A percentile compares a stretch with the other conserved stretches of the same genome.
phyloP scores from a whole-genome alignment of 2,329 filamentous ascomycete species.

The Colletotrichum limetticola region DNA sequence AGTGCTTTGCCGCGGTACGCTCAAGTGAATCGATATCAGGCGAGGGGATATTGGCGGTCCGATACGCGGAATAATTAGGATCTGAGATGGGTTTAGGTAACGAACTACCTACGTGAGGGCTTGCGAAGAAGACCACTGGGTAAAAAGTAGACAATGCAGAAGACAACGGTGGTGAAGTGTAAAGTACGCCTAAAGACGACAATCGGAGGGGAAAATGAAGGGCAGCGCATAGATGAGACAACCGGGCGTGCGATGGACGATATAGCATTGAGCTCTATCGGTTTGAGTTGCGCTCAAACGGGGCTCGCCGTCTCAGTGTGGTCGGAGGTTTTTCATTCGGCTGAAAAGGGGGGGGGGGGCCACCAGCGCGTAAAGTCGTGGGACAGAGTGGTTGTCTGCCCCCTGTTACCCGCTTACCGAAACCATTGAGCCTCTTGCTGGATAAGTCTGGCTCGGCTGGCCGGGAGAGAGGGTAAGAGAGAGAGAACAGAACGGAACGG shows the following conservation, averaged over 20 bases:
- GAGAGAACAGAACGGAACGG: neutral
- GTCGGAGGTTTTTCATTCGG: conserved; percentile 30
- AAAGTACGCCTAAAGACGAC: neutral
- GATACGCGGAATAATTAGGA: no score
- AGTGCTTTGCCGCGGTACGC: neutral
- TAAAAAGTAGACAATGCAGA: no score
- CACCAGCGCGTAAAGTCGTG: no score
- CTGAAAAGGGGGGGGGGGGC: neutral
- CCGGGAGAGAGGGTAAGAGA: neutral
- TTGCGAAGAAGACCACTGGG: no score
- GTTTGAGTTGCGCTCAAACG: conserved; percentile 36
- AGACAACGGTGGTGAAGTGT: no score
- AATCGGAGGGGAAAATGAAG: neutral
- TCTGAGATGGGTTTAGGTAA: no score
- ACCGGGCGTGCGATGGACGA: conserved; percentile 4
- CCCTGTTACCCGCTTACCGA: neutral
- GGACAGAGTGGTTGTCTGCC: no score
- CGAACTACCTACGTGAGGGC: no score
- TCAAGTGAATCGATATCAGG: no score
- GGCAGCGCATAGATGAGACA: neutral
- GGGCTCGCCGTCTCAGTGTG: conserved; percentile 32
- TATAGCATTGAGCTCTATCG: conserved; percentile 33
- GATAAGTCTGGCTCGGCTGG: neutral
- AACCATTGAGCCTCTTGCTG: neutral
- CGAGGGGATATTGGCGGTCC: no score